Base-by-base conservation (phyloP, 2,329 filamentous ascomycete species). In the Diplodia intermedia region DNA sequence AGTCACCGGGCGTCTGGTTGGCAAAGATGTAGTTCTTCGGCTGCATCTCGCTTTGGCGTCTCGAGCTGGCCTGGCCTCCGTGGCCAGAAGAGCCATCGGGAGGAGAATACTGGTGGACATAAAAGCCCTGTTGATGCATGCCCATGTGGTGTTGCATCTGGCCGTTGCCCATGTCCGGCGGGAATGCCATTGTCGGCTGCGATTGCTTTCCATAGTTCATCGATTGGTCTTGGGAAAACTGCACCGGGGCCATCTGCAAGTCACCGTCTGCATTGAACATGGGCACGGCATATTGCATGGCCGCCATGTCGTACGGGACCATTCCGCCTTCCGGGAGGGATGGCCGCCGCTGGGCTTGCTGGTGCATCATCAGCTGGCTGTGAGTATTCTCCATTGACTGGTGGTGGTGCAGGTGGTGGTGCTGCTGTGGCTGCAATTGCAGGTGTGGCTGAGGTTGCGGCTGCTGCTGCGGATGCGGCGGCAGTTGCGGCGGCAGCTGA, bases 11-110 rank as follows among this genome's bases (percentile, higher is more conserved):
- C 11, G 79, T 79, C 68, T 82, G 80, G 60, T 83, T 83, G 55
- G 81, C 80, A 67, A 84, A 84, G 18, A 81, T 81, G 71, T 82
- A 84, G 68, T 77, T 82, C 73, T 83, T 84, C 1, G 79, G 71
- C 69, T 77, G 73, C n/a, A 74, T 73, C 66, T 78, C 77, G 47
- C 38, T 63, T 31, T 52, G 60, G 9, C 70, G 71, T 29, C 73
- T 70, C 38, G 73, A 73, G n/a, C 74, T 75, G 55, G 40, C 29
- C 43, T 67, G 54, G 14, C 38, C 54, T 1, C 54, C 55, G 6
- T 23, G 49, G 8, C 43, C 65, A 23, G 54, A 40, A 3, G 65
- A 38, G 20, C 60, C 47, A 29, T 67, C 55, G 15, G 82, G 82
- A 26, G 82, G 82, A 36, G 75, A 79, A 71, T 84, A 84, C 69